phyloP scores from a whole-genome alignment of 2,329 filamentous ascomycete genomes.

The Seiridium cupressi region DNA sequence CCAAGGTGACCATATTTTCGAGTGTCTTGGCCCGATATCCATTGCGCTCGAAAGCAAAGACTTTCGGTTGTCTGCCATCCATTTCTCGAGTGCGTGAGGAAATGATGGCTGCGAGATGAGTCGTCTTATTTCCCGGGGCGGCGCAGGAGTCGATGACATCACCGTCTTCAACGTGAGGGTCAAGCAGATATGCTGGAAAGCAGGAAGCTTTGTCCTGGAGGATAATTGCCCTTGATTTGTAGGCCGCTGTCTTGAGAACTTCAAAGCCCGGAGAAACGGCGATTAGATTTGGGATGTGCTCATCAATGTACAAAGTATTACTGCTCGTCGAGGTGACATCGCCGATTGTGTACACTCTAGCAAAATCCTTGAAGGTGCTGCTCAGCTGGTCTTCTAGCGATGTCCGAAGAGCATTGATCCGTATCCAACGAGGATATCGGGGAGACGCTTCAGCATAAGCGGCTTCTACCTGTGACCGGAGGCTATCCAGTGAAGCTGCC shows the following conservation, averaged over 20 bases:
- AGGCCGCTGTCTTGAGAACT: conserved; percentile 70
- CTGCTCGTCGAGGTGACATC: conserved; percentile 48
- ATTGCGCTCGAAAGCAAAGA: conserved; percentile 83
- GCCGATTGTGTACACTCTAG: conserved; percentile 51
- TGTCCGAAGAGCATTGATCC: conserved; percentile 77
- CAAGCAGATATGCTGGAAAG: conserved; percentile 86
- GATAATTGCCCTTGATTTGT: conserved; percentile 75
- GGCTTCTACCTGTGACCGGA: conserved; percentile 58
- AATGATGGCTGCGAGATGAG: conserved; percentile 80
- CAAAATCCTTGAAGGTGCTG: conserved; percentile 69
- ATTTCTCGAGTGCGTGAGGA: conserved; percentile 37
- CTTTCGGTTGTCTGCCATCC: conserved; percentile 34
- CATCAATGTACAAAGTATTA: conserved; percentile 68
- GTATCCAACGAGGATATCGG: conserved; percentile 83
- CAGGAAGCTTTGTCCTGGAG: conserved; percentile 97
- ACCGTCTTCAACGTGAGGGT: conserved; percentile 65
- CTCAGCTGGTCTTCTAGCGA: conserved; percentile 70
- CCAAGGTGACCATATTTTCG: conserved; percentile 78
- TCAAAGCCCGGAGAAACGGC: conserved; percentile 73
- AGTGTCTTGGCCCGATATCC: conserved; percentile 69
- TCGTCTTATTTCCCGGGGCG: conserved; percentile 96
- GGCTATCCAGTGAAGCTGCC: conserved; percentile 63
- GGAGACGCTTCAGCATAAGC: conserved; percentile 46
- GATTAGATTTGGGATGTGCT: conserved; percentile 78
- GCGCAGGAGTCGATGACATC: conserved; percentile 91